Evolutionary conservation across 768 basidiomycete genomes (phyloP), one percentile per base, ranked within the genome.

Genomic region (Tulasnella sp.): DNA sequence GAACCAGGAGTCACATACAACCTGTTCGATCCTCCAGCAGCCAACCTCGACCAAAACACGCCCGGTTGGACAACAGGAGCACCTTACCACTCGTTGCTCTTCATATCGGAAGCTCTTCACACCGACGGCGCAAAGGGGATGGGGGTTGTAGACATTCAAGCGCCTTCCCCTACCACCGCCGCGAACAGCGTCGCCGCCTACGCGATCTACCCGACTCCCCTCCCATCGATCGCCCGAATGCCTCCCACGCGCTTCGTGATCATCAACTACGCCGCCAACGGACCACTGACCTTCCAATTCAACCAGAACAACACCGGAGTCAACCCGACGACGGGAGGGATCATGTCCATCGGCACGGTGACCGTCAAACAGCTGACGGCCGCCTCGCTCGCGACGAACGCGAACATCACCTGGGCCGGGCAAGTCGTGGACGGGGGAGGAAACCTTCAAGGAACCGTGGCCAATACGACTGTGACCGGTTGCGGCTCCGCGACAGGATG

Each of bases 1-100:
- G 81, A 81, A 75, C 56, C 77, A 27, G 80, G 80, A n/a, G 68
- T 81, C 4, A 68, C 80, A 18, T 81, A 81, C 80, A 80, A 81
- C 71, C 36, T 81, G 42, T 80, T 81, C 77, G 71, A 73, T 39
- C 80, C 81, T 21, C 80, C 80, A 18, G 72, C 76, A 2, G 34
- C 80, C 16, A 42, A n/a, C 27, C 38, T 75, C 24, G 73, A 79
- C 68, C 77, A 39, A 52, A 72, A 74, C 31, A 58, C 40, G 44
- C 40, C 75, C 21, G 77, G 78, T 14, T 81, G 81, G 81, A 80
- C 76, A 21, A 80, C 80, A 21, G 81, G 81, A 16, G 56, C 80
- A 4, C 77, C 76, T 21, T 81, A 81, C 72, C 80, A 81, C 52
- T 72, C 81, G 16, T 31, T 81, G 9, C 77, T 81, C n/a, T 62